These are phyloP conservation scores for Carallia pectinifolia DNA, from an alignment of 345 rosid genomes.

Conservation along the genomic window DNA sequence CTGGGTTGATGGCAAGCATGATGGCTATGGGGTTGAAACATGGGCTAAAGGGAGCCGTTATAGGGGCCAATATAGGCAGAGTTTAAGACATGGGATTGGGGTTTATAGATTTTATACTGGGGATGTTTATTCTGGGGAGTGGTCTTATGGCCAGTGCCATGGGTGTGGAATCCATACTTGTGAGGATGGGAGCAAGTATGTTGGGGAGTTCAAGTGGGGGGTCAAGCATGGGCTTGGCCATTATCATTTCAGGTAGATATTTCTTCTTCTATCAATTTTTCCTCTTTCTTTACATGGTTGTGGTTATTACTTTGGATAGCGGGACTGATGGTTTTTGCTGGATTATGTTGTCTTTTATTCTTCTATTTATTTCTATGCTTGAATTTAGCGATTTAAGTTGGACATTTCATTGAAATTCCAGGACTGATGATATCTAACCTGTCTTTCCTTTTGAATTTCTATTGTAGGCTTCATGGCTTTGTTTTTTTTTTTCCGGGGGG, in stretches of 20 bases:
- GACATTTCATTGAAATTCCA: no score
- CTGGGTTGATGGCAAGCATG: conserved; percentile 80
- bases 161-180: conserved; percentile 80
- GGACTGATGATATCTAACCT: neutral
- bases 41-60: conserved; percentile 89
- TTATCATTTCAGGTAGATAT: conserved; percentile 74
- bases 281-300: no score
- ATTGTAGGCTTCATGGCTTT: neutral
- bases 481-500: no score
- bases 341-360: neutral
- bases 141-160: conserved; percentile 88
- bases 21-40: conserved; percentile 82
- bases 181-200: conserved; percentile 73
- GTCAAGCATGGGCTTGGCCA: conserved; percentile 85
- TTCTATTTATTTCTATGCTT: neutral
- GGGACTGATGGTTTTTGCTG: neutral
- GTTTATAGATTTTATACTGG: conserved; percentile 75
- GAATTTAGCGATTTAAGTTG: conserved; percentile 4
- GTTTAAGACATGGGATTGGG: conserved; percentile 85
- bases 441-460: neutral
- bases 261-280: neutral
- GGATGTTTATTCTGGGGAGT: conserved; percentile 82
- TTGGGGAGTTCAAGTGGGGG: conserved; percentile 89
- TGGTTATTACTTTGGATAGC: no score
- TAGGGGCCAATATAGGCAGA: conserved; percentile 76